Percentiles rank a stretch among this genome's conserved stretches.
These are phyloP conservation scores for Scopulariopsis brevicaulis DNA, from an alignment of 2,329 filamentous ascomycete genomes.

Conservation along the genomic window DNA sequence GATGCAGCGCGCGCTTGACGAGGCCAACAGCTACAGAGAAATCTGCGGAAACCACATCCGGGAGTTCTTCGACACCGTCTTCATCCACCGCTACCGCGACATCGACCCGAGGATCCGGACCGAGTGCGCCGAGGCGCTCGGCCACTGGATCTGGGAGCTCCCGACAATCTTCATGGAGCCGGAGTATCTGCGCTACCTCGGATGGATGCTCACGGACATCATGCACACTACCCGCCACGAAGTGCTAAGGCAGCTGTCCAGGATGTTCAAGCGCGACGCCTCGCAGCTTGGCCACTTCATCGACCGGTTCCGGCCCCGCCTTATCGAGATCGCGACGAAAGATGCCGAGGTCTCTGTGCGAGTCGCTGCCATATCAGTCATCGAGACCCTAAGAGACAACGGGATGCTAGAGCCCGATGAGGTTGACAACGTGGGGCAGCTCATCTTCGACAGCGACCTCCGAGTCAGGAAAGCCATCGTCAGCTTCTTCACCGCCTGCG, in stretches of 20 bases:
- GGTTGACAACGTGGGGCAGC: slow-evolving; percentile 74
- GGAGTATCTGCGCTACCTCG: slow-evolving; percentile 81
- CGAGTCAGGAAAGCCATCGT: slow-evolving; percentile 82
- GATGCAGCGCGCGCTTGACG: slow-evolving; percentile 60
- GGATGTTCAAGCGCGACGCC: slow-evolving; percentile 69
- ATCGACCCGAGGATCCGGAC: slow-evolving; percentile 80
- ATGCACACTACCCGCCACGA: slow-evolving; percentile 67
- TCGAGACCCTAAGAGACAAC: slow-evolving; percentile 71
- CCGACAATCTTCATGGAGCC: slow-evolving; percentile 86
- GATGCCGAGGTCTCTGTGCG: slow-evolving; percentile 77
- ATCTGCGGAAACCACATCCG: slow-evolving; percentile 61
- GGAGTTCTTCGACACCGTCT: slow-evolving; percentile 85
- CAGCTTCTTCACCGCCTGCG: slow-evolving; percentile 79
- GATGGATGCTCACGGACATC: slow-evolving; percentile 87
- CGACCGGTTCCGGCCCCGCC: slow-evolving; percentile 73
- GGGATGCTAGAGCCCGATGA: slow-evolving; percentile 86
- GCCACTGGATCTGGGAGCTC: slow-evolving; percentile 76
- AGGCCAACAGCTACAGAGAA: slow-evolving; percentile 59
- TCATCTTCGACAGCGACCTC: slow-evolving; percentile 81
- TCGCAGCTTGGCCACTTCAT: slow-evolving; percentile 86
- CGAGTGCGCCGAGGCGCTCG: slow-evolving; percentile 79
- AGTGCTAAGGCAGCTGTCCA: slow-evolving; percentile 71
- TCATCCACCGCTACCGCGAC: slow-evolving; percentile 91
- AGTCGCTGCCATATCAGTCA: slow-evolving; percentile 66
- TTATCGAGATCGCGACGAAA: slow-evolving; percentile 85